Evolutionary conservation across 2,329 filamentous ascomycete species (phyloP).

Genomic region (Colletotrichum sp.): DNA sequence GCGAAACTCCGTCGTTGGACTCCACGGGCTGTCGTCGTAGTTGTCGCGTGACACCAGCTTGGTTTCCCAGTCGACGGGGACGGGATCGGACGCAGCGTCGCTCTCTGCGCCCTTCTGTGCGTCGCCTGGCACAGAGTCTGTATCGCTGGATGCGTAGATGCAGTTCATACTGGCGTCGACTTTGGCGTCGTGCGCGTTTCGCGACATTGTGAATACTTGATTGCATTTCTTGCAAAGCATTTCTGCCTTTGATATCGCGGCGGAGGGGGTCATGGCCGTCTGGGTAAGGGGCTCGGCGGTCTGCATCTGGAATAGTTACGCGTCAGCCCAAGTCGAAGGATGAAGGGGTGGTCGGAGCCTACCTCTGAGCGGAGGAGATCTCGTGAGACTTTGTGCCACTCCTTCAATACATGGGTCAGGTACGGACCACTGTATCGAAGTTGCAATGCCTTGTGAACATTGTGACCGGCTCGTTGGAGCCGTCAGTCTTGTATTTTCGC

Average conservation of each 20-base stretch:
- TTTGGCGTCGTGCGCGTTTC: not conserved
- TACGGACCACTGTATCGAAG: not conserved
- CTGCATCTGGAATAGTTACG: not conserved
- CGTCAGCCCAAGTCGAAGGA: not conserved
- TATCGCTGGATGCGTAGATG: not conserved
- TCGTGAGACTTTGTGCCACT: accelerated
- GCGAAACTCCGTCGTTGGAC: not conserved
- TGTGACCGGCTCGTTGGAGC: not conserved
- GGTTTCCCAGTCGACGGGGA: not conserved
- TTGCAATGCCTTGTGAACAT: not conserved
- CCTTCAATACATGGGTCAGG: accelerated
- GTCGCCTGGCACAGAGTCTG: accelerated
- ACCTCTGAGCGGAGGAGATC: too few species aligned
- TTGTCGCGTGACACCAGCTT: not conserved
- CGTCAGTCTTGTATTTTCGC: accelerated
- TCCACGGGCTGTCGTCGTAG: not conserved
- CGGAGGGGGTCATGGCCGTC: accelerated
- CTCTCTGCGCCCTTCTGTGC: not conserved
- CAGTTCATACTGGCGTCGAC: accelerated
- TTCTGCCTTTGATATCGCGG: accelerated
- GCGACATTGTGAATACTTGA: accelerated
- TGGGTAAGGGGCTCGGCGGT: not conserved
- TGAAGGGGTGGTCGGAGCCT: not conserved
- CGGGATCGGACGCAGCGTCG: not conserved
- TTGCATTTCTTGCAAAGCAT: too few species aligned